phyloP scores from a whole-genome alignment of 2,329 filamentous ascomycete species.

The Colletotrichum sp. region DNA sequence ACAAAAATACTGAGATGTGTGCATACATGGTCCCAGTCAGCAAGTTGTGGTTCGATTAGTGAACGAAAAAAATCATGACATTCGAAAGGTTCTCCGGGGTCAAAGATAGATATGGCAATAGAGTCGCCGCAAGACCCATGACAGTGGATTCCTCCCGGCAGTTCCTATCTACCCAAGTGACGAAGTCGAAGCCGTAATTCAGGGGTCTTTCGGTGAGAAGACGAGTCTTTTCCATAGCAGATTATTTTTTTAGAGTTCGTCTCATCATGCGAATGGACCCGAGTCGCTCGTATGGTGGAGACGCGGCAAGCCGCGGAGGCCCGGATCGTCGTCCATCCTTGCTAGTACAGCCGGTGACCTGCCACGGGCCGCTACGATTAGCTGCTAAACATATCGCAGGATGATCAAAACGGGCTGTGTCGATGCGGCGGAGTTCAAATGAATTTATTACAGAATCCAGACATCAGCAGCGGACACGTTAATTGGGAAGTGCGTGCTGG shows the following conservation, averaged over 20 bases:
- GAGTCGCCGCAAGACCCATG: not conserved
- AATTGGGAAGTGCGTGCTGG: not conserved
- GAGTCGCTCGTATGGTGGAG: not conserved
- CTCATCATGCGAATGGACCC: not conserved
- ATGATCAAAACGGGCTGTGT: not conserved
- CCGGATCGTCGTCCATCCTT: not conserved
- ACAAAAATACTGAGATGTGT: not conserved
- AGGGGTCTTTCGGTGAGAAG: not conserved
- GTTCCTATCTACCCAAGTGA: not conserved
- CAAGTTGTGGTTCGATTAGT: not conserved
- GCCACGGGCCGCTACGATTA: not conserved
- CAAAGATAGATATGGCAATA: not conserved
- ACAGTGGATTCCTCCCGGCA: too few relatives aligned
- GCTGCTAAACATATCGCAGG: not conserved
- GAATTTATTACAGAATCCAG: not conserved
- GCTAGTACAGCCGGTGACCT: not conserved
- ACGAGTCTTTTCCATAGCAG: not conserved
- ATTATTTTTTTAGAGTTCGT: not conserved
- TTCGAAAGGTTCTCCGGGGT: not conserved
- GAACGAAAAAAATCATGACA: not conserved
- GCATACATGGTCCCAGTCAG: not conserved
- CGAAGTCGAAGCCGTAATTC: not conserved
- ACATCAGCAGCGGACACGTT: too few relatives aligned
- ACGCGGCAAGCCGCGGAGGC: slow-evolving; percentile 6
- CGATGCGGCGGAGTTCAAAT: not conserved